Conservation (phyloP, 495 filamentous ascomycete species). For the Melanomma pulvis-pyrius region DNA sequence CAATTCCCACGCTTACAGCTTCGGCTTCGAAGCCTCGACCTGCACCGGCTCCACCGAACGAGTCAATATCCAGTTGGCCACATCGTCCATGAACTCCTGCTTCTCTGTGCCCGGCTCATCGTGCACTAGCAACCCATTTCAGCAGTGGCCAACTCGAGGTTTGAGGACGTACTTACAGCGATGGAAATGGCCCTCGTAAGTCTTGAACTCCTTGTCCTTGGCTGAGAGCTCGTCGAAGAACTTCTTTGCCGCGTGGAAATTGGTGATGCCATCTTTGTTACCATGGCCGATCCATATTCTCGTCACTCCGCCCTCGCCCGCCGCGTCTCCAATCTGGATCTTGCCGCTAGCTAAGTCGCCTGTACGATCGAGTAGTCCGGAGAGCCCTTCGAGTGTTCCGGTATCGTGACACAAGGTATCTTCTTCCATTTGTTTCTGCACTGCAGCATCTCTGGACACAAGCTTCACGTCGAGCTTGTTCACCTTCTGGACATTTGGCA, state of each 20-base stretch:
- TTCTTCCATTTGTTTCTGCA: constrained; percentile 56
- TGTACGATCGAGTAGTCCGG: constrained; percentile 73
- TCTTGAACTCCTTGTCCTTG: constrained; percentile 67
- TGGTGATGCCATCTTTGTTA: constrained; percentile 66
- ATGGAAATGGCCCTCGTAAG: constrained; percentile 80
- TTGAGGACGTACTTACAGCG: constrained; percentile 50
- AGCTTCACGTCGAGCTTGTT: constrained; percentile 59
- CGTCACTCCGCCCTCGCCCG: constrained; percentile 43
- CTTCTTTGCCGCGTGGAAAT: constrained; percentile 60
- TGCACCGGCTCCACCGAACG: constrained; percentile 39
- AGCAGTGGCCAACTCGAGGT: background rate
- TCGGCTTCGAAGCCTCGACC: constrained; percentile 29
- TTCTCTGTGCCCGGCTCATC: constrained; percentile 65
- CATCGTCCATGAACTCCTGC: constrained; percentile 66
- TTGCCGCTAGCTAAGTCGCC: constrained; percentile 52
- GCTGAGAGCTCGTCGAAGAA: constrained; percentile 61
- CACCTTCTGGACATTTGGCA: constrained; percentile 63
- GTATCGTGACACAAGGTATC: constrained; percentile 75
- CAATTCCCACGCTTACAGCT: constrained; percentile 19
- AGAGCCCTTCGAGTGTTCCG: constrained; percentile 75
- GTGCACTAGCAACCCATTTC: constrained; percentile 56
- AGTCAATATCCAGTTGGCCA: constrained; percentile 73
- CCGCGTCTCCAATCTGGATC: constrained; percentile 45
- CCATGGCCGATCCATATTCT: constrained; percentile 69
- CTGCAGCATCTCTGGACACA: constrained; percentile 64